Conservation (phyloP, 495 filamentous ascomycete genomes). For the Aspergillus sclerotioniger region DNA sequence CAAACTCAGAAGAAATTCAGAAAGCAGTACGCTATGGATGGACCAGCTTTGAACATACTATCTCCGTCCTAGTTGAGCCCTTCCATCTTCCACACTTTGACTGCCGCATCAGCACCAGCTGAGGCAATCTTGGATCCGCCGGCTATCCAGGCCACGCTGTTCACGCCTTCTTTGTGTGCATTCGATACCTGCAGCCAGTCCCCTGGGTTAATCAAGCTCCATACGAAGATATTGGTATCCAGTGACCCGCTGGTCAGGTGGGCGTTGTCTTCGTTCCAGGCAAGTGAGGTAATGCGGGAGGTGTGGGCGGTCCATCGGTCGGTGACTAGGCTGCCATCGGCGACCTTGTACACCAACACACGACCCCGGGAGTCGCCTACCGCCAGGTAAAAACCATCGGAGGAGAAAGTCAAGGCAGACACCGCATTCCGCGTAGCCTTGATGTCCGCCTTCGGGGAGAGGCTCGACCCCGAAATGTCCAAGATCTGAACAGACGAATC, state of each 20-base stretch:
- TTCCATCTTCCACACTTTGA: constrained; percentile 85
- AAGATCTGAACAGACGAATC: constrained; percentile 72
- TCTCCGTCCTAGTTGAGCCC: constrained; percentile 47
- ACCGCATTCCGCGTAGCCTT: constrained; percentile 41
- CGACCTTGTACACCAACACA: constrained; percentile 68
- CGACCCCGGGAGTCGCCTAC: constrained; percentile 83
- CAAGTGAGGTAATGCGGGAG: constrained; percentile 75
- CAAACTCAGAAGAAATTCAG: too few relatives aligned
- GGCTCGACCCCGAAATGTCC: constrained; percentile 48
- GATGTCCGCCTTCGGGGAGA: constrained; percentile 45
- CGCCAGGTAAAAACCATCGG: constrained; percentile 67
- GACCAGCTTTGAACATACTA: not conserved
- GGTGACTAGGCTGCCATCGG: constrained; percentile 48
- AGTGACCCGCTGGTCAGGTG: constrained; percentile 80
- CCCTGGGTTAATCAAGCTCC: constrained; percentile 82
- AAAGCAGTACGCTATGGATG: too few relatives aligned
- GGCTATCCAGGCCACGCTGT: constrained; percentile 79
- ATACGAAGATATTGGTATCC: constrained; percentile 88
- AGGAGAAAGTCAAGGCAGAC: constrained; percentile 72
- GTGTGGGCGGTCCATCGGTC: constrained; percentile 90
- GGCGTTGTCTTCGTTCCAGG: constrained; percentile 73
- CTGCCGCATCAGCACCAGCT: constrained; percentile 79
- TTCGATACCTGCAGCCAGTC: constrained; percentile 74
- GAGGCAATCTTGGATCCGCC: constrained; percentile 69
- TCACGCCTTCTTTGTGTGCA: constrained; percentile 94